Evolutionary conservation across 371 early-diverging fungal species (phyloP).

Genomic region (Amoeboradix gromovi): DNA sequence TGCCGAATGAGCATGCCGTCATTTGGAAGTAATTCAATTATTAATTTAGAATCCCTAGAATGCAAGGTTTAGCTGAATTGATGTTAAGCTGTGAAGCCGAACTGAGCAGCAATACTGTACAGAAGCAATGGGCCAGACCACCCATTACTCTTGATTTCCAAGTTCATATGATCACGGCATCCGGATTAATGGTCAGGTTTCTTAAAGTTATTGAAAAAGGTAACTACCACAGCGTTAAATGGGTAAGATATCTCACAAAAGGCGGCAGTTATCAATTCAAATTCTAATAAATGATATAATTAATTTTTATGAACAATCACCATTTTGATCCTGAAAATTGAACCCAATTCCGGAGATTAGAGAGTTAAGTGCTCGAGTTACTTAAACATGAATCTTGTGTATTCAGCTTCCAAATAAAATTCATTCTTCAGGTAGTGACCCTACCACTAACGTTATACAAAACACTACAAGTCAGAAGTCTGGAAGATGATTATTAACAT

Average conservation of each 20-base stretch:
- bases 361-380: too few relatives aligned
- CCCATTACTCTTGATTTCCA: slow-evolving; percentile 69
- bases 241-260: slow-evolving; percentile 77
- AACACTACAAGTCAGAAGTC: too few relatives aligned
- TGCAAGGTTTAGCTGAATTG: slow-evolving; percentile 51
- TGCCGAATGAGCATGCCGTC: slow-evolving; percentile 45
- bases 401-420: too few relatives aligned
- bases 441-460: too few relatives aligned
- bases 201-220: slow-evolving; percentile 68
- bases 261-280: slow-evolving; percentile 60
- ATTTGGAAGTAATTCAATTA: too few relatives aligned
- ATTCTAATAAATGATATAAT: too few relatives aligned
- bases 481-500: too few relatives aligned
- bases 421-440: too few relatives aligned
- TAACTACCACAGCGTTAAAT: slow-evolving; percentile 57
- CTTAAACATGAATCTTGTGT: too few relatives aligned
- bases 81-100: slow-evolving; percentile 37
- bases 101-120: slow-evolving; percentile 34
- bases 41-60: slow-evolving; percentile 35
- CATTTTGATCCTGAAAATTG: too few relatives aligned
- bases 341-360: too few relatives aligned
- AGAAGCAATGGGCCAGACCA: slow-evolving; percentile 52
- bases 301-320: too few relatives aligned
- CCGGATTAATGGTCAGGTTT: slow-evolving; percentile 54
- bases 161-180: slow-evolving; percentile 53